phyloP scores from a whole-genome alignment of 2,329 filamentous ascomycete species.

The Exophiala alcalophila region DNA sequence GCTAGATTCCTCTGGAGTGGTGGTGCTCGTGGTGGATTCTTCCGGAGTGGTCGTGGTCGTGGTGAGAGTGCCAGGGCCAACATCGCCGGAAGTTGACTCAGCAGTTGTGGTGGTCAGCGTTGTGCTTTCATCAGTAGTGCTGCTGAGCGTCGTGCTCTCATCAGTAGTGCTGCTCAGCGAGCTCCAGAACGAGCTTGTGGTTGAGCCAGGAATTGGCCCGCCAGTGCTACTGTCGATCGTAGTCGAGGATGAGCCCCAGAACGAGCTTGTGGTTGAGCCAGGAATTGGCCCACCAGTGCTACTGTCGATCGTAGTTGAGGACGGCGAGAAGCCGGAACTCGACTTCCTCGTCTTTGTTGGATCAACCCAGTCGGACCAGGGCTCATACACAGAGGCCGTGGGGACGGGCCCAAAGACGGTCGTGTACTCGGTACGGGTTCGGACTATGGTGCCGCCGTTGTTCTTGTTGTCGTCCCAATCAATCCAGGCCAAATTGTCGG shows the following conservation, averaged over 20 bases:
- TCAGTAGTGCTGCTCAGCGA: no score
- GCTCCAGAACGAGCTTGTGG: constrained; percentile 8
- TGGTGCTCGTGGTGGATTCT: constrained; percentile 4
- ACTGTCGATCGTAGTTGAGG: background rate
- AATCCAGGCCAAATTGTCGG: constrained; percentile 16
- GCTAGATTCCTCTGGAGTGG: background rate
- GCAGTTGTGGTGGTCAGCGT: no score
- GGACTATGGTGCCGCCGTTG: background rate
- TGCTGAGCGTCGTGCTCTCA: no score
- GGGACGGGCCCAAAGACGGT: constrained; percentile 15
- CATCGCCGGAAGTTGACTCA: no score
- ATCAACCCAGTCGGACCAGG: constrained; percentile 16
- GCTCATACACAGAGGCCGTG: constrained; percentile 11
- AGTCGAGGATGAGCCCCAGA: constrained; percentile 5
- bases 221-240: no score
- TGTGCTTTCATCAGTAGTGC: no score
- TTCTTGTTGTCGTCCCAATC: constrained; percentile 11
- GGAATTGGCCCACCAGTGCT: constrained; percentile 4
- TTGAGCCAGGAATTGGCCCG: no score
- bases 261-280: constrained; percentile 6
- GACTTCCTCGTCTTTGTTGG: constrained; percentile 3
- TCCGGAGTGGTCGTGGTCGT: background rate
- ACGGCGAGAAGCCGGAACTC: background rate
- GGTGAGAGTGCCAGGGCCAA: no score
- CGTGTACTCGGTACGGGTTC: constrained; percentile 14